Percentiles rank a stretch among this genome's conserved stretches.
These are phyloP conservation scores for Iodosphaeria phyllophila DNA, from an alignment of 2,329 filamentous ascomycete genomes.

Conservation along the genomic window DNA sequence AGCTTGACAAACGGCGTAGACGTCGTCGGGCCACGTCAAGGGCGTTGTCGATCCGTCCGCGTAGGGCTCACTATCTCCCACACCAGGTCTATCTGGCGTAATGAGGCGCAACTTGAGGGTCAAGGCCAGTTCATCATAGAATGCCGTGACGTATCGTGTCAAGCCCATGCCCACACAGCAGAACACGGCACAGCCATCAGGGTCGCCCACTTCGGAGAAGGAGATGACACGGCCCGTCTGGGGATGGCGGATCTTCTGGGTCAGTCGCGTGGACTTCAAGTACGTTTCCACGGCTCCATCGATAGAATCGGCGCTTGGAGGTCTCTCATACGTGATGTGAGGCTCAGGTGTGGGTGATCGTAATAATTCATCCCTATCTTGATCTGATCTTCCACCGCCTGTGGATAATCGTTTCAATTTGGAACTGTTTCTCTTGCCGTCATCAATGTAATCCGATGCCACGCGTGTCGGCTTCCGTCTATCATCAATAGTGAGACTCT, in stretches of 20 bases:
- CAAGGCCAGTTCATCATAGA: constrained; percentile 87
- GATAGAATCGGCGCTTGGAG: constrained; percentile 66
- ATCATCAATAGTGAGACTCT: constrained; percentile 25
- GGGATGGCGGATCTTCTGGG: constrained; percentile 73
- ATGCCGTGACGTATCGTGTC: constrained; percentile 87
- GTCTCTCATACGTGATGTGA: constrained; percentile 47
- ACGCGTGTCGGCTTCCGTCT: constrained; percentile 17
- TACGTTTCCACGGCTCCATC: constrained; percentile 79
- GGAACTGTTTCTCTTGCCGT: constrained; percentile 38
- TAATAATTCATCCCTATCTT: too few species aligned
- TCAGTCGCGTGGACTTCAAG: constrained; percentile 63
- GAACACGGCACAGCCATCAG: constrained; percentile 79
- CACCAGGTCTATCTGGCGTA: constrained; percentile 82
- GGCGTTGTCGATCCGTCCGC: constrained; percentile 69
- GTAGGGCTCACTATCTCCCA: constrained; percentile 80
- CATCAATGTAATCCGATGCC: too few species aligned
- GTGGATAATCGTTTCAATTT: constrained; percentile 37
- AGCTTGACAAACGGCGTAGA: constrained; percentile 81
- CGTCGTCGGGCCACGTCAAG: constrained; percentile 83
- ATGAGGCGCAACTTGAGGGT: constrained; percentile 81
- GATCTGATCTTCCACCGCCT: too few species aligned
- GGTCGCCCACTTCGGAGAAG: constrained; percentile 91
- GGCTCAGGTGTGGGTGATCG: constrained; percentile 17
- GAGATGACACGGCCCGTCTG: constrained; percentile 77
- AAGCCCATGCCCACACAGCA: constrained; percentile 97